A percentile compares a stretch with the other conserved stretches of the same genome.
These are phyloP conservation scores for Gossypium trilobum DNA, from an alignment of 441 rosid genomes.

Conservation along the genomic window DNA sequence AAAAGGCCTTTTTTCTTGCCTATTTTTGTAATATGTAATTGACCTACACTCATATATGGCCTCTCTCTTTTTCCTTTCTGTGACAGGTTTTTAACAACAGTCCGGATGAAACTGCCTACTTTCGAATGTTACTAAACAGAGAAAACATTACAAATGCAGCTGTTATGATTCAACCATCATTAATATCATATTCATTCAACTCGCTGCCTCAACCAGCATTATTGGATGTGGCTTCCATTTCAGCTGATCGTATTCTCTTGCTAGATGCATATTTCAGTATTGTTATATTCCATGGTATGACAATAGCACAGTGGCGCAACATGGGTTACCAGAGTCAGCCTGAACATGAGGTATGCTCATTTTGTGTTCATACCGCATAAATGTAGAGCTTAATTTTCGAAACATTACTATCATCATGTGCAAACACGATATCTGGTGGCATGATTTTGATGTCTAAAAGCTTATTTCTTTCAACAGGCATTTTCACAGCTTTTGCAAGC, in stretches of 20 bases:
- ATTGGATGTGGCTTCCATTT: constrained; percentile 94
- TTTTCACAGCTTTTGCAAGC: constrained; percentile 85
- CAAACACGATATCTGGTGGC: neutral
- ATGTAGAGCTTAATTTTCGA: neutral
- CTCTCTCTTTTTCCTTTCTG: neutral
- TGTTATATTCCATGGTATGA: constrained; percentile 98
- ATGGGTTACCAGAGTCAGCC: constrained; percentile 94
- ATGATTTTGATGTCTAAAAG: neutral
- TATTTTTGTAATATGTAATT: neutral
- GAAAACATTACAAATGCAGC: constrained; percentile 90
- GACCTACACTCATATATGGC: neutral
- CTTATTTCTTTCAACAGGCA: constrained; percentile 41
- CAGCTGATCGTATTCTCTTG: constrained; percentile 81
- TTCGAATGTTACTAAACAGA: constrained; percentile 83
- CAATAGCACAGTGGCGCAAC: constrained; percentile 98
- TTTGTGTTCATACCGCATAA: neutral
- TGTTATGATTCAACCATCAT: constrained; percentile 96
- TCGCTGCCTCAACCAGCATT: constrained; percentile 81
- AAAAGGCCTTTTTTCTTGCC: constrained; percentile 3
- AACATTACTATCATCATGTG: neutral
- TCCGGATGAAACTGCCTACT: constrained; percentile 98
- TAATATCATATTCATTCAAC: constrained; percentile 74
- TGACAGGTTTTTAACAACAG: constrained; percentile 92
- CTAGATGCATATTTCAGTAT: constrained; percentile 90
- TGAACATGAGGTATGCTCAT: constrained; percentile 54